phyloP scores from a whole-genome alignment of 176 grass and related monocot species.

The Eragrostis nindensis region DNA sequence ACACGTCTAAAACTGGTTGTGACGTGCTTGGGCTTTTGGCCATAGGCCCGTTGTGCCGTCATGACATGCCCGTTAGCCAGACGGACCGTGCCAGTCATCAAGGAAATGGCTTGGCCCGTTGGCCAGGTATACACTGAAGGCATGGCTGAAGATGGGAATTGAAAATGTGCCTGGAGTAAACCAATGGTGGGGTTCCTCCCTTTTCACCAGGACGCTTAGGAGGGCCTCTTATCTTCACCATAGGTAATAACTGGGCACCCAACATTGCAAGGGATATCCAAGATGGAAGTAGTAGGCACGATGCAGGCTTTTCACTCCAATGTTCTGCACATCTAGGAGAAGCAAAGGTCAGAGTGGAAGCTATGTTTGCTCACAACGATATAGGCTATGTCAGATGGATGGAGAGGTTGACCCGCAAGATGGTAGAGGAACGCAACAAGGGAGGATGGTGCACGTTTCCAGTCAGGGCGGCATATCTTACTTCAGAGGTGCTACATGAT shows the following conservation, averaged over 20 bases:
- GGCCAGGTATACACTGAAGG: too few relatives aligned
- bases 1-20: too few relatives aligned
- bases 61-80: too few relatives aligned
- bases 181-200: constrained; percentile 60
- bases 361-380: constrained; percentile 53
- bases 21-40: too few relatives aligned
- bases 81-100: too few relatives aligned
- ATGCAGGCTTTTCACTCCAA: constrained; percentile 50
- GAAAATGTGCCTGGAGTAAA: constrained; percentile 71
- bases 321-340: constrained; percentile 55
- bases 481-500: constrained; percentile 10
- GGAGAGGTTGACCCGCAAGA: constrained; percentile 53
- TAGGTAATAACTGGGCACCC: constrained; percentile 67
- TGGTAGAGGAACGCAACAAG: constrained; percentile 43
- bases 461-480: constrained; percentile 31
- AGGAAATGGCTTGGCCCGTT: too few relatives aligned
- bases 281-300: constrained; percentile 38
- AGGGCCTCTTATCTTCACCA: constrained; percentile 62
- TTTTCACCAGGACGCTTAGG: constrained; percentile 77
- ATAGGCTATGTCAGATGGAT: constrained; percentile 53
- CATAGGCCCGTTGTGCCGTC: too few relatives aligned
- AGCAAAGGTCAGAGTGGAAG: constrained; percentile 49
- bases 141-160: too few relatives aligned
- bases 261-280: constrained; percentile 45
- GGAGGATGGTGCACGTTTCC: constrained; percentile 49